phyloP scores from a whole-genome alignment of 2,329 filamentous ascomycete species.

The Hirsutella thompsonii region DNA sequence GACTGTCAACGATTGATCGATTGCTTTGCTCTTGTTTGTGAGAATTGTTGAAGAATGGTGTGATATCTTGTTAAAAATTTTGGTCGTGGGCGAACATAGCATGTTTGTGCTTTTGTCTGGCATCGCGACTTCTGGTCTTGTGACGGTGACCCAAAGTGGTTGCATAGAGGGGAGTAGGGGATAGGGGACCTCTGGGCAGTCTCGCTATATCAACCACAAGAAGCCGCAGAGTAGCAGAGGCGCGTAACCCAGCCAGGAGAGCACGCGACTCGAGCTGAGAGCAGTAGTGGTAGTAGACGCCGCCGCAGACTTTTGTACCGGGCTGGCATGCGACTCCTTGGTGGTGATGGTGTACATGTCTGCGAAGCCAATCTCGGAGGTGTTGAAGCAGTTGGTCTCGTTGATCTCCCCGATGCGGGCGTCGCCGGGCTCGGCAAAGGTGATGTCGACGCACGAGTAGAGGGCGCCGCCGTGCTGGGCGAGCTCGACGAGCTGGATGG shows the following conservation, averaged over 20 bases:
- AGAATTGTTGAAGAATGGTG: too few relatives aligned
- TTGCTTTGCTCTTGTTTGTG: too few relatives aligned
- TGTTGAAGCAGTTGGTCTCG: constrained; percentile 79
- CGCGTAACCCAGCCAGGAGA: background rate
- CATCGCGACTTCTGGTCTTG: too few relatives aligned
- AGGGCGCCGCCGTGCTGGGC: constrained; percentile 74
- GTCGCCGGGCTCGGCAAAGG: constrained; percentile 70
- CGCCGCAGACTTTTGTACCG: background rate
- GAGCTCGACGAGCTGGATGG: constrained; percentile 76
- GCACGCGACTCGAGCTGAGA: background rate
- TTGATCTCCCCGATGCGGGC: constrained; percentile 56
- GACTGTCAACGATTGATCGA: too few relatives aligned
- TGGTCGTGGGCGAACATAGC: too few relatives aligned
- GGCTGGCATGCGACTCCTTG: constrained; percentile 23
- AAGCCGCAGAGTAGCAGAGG: background rate
- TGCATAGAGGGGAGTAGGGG: too few relatives aligned
- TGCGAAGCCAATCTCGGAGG: constrained; percentile 61
- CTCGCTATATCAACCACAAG: background rate
- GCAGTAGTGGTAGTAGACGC: too few relatives aligned
- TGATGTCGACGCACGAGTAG: constrained; percentile 92
- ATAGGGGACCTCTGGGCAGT: too few relatives aligned
- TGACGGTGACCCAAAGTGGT: too few relatives aligned
- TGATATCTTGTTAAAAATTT: too few relatives aligned
- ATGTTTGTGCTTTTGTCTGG: too few relatives aligned
- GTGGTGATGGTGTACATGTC: constrained; percentile 59